Evolutionary conservation across 2,329 filamentous ascomycete genomes (phyloP).

Genomic region (Cadophora luteo-olivacea): DNA sequence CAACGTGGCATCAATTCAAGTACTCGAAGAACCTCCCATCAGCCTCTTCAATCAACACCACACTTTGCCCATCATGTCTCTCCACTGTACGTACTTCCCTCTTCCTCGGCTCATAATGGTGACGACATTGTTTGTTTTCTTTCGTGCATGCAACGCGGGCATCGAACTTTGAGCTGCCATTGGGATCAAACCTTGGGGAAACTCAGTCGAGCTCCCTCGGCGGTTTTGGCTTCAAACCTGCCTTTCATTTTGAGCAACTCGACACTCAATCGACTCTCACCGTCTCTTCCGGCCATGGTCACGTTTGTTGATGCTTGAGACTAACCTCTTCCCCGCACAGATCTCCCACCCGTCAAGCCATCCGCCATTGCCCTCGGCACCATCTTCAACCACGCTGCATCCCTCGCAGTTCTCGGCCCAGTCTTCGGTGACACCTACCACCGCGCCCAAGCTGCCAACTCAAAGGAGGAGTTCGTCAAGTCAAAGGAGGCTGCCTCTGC

Average conservation of each 20-base stretch:
- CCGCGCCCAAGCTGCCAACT: constrained; percentile 88
- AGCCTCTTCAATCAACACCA: constrained; percentile 36
- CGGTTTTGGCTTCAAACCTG: background rate
- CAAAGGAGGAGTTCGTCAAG: constrained; percentile 94
- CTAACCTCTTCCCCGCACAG: constrained; percentile 32
- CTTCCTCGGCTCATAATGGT: constrained; percentile 10
- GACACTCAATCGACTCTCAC: background rate
- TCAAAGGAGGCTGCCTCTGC: constrained; percentile 91
- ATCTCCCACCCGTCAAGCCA: constrained; percentile 89
- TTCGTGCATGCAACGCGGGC: background rate
- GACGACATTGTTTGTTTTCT: constrained; percentile 29
- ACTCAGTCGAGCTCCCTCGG: background rate
- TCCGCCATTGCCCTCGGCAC: constrained; percentile 97
- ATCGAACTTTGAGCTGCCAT: background rate
- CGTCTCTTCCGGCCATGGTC: background rate
- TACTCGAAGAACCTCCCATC: constrained; percentile 39
- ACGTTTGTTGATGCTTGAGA: background rate
- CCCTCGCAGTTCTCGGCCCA: constrained; percentile 85
- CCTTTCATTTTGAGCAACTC: background rate
- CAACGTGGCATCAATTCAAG: constrained; percentile 37
- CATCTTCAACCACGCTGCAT: constrained; percentile 91
- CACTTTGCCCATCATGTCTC: constrained; percentile 41
- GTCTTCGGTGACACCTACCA: constrained; percentile 95
- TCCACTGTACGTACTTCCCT: constrained; percentile 39
- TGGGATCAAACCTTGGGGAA: background rate